Conservation (phyloP, 78 protist species). For the Guillardia theta region DNA sequence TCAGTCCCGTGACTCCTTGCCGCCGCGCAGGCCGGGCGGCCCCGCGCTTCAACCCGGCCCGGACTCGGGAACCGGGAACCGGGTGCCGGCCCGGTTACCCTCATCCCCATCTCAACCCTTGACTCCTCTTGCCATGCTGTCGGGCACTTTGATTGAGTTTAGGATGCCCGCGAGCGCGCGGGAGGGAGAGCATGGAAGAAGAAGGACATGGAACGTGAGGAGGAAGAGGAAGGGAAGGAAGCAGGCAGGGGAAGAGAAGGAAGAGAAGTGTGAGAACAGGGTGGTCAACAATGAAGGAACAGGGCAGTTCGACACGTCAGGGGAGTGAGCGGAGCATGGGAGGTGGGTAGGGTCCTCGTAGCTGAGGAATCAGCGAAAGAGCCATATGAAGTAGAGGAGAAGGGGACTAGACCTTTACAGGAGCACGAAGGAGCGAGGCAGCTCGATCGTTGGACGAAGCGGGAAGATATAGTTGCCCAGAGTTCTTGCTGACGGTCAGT, state of each 20-base stretch:
- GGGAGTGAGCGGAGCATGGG: no score
- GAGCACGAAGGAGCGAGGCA: no score
- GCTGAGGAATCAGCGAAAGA: no score
- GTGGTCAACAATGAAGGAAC: no score
- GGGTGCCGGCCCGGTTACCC: neutral
- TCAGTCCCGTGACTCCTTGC: neutral
- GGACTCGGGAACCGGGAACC: neutral
- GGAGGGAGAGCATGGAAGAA: neutral
- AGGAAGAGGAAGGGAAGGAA: neutral
- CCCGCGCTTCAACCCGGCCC: neutral
- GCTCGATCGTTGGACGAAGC: no score
- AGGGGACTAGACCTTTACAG: no score
- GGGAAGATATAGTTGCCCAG: no score
- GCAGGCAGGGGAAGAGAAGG: neutral
- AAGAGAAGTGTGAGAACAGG: neutral
- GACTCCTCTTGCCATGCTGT: neutral
- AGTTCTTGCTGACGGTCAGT: neutral
- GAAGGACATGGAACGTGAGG: neutral
- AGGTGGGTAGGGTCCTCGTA: no score
- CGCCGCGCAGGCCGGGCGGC: neutral
- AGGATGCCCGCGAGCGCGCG: neutral
- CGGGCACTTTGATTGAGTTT: neutral
- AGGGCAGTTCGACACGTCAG: no score
- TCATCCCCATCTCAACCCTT: neutral
- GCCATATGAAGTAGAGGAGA: no score